phyloP scores from a whole-genome alignment of 139 green algal genomes.

The Haematococcus sp. region DNA sequence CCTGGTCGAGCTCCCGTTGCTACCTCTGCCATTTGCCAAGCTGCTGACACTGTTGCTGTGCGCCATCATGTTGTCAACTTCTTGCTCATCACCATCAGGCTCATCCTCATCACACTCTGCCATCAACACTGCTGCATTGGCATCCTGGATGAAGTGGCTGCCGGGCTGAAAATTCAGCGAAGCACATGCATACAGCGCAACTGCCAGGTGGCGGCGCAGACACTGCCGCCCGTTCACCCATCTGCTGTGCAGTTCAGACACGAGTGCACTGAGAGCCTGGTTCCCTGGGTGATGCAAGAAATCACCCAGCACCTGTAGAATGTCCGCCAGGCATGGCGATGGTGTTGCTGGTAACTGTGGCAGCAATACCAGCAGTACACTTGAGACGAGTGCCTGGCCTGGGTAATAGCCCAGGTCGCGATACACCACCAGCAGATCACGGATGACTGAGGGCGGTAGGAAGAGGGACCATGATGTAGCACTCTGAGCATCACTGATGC shows the following conservation, averaged over 20 bases:
- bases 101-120: too few species aligned
- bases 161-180: too few species aligned
- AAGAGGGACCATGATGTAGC: background rate
- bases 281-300: background rate
- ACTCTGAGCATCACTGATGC: background rate
- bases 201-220: too few species aligned
- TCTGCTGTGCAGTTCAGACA: background rate
- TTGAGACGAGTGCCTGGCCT: background rate
- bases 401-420: background rate
- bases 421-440: background rate
- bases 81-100: too few species aligned
- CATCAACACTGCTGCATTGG: too few species aligned
- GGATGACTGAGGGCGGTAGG: conserved; percentile 2
- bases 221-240: background rate
- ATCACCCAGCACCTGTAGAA: background rate
- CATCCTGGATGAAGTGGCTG: too few species aligned
- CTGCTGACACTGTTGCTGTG: too few species aligned
- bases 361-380: conserved; percentile 1
- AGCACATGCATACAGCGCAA: too few species aligned
- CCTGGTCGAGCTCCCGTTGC: too few species aligned
- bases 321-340: background rate
- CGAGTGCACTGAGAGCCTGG: background rate
- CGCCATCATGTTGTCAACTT: too few species aligned
- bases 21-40: too few species aligned
- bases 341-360: background rate